Evolutionary conservation across 2,329 filamentous ascomycete genomes (phyloP).

Genomic region (Colletotrichum horii): DNA sequence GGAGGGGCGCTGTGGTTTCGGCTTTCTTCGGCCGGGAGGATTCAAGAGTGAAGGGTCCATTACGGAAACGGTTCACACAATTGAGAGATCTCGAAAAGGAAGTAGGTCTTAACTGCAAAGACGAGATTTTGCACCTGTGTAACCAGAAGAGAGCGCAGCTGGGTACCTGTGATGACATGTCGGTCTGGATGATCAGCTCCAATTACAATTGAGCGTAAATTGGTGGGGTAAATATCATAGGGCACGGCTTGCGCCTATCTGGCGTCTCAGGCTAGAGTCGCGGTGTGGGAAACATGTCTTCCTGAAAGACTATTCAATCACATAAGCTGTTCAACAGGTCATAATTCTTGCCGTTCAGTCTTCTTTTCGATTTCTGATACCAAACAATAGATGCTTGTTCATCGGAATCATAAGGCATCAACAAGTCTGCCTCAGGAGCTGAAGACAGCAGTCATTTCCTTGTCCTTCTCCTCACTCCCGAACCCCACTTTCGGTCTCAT

Average conservation of each 20-base stretch:
- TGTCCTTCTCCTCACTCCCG: neutral
- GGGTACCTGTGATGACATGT: neutral
- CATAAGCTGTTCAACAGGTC: neutral
- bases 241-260: neutral
- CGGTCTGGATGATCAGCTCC: neutral
- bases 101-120: neutral
- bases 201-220: neutral
- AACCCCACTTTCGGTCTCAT: neutral
- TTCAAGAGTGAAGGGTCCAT: neutral
- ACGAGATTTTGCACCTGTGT: neutral
- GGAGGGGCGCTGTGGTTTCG: neutral
- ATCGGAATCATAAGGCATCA: neutral
- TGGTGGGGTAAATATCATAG: neutral
- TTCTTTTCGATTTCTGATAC: neutral
- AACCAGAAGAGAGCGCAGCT: neutral
- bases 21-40: neutral
- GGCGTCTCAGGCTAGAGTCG: neutral
- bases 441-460: neutral
- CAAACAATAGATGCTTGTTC: neutral
- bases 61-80: neutral
- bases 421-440: slow-evolving; percentile 4
- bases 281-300: neutral
- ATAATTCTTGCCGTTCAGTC: neutral
- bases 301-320: neutral
- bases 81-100: neutral